Base-by-base conservation (phyloP, 2,329 filamentous ascomycete species). In the Paraphoma sp. region DNA sequence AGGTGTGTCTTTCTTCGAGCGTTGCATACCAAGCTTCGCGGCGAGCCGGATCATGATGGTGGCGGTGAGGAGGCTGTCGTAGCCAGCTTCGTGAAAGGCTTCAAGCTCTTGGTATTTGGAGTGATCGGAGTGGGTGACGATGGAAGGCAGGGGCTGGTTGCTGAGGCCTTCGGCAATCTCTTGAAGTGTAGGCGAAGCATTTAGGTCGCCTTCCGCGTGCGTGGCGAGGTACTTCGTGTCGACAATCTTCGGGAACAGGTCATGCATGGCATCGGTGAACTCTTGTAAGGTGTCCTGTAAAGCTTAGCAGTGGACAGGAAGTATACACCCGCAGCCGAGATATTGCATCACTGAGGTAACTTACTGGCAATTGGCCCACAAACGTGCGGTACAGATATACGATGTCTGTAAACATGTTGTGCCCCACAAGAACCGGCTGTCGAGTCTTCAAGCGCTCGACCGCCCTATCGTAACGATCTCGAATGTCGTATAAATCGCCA, bases 171-270 rank as follows among this genome's bases (percentile, higher is more conserved):
- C 67, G 0, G 83, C 76, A 28, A 86, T 79, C 28, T 84, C 78
- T 63, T 83, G 77, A 0, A 85, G 71, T 2, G 79, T 79, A 1
- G 78, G 79, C 10, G 78, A 77, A 1, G 82, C 80, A 53, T 82
- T 84, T 54, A 84, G 71, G 71, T 84, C 73, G 60, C 79, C 82
- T 57, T 80, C 84, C 43, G 83, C 80, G 63, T 85, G 80, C 1
- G 86, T 87, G 4, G 84, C 84, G 64, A 89, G 78, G 62, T 87
- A 88, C 65, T 89, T 89, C 0, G 86, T 88, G 60, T 89, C 86
- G 16, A 88, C 77, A 14, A 89, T 77, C 4, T 80, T 64, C 0
- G 86, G 86, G 62, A 87, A 88, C 3, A 85, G 65, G 10, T 78
- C 64, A 60, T 86, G 81, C 1, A 88, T 78, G 2, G 75, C 69